phyloP scores from a whole-genome alignment of 768 basidiomycete species.

The Mrakia frigida region DNA sequence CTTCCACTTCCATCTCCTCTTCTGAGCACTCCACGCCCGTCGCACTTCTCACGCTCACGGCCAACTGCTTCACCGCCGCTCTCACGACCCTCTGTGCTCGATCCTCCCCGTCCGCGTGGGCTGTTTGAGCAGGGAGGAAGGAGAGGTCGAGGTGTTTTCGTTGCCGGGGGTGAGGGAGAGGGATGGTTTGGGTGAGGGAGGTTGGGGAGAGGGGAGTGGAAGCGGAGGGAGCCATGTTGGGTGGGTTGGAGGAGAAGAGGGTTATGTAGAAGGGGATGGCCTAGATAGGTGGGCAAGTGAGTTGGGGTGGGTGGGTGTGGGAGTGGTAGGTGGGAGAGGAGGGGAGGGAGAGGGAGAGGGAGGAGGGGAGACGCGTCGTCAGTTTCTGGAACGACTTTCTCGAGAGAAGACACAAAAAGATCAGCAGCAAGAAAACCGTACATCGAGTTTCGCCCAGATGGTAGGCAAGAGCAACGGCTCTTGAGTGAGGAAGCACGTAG shows the following conservation, averaged over 20 bases:
- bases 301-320: too few relatives aligned
- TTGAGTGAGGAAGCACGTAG: constrained; percentile 57
- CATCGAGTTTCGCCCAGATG: constrained; percentile 72
- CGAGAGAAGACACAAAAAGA: not conserved
- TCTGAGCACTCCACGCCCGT: constrained; percentile 11
- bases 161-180: not conserved
- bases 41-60: constrained; percentile 18
- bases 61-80: constrained; percentile 12
- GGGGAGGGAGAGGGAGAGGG: constrained; percentile 61
- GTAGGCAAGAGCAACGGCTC: constrained; percentile 74
- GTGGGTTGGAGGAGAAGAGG: not conserved
- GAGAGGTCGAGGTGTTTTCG: constrained; percentile 27
- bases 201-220: not conserved
- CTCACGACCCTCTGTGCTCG: constrained; percentile 14
- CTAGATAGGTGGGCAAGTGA: too few relatives aligned
- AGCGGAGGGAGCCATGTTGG: not conserved
- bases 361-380: constrained; percentile 62
- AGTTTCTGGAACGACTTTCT: not conserved
- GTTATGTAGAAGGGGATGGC: constrained; percentile 29
- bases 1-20: constrained; percentile 55
- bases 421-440: constrained; percentile 12
- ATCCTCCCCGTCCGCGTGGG: constrained; percentile 18
- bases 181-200: not conserved
- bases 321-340: constrained; percentile 53
- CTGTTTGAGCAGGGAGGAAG: constrained; percentile 52